phyloP scores from a whole-genome alignment of 169 alveolate species.

The Plasmodium vinckei region DNA sequence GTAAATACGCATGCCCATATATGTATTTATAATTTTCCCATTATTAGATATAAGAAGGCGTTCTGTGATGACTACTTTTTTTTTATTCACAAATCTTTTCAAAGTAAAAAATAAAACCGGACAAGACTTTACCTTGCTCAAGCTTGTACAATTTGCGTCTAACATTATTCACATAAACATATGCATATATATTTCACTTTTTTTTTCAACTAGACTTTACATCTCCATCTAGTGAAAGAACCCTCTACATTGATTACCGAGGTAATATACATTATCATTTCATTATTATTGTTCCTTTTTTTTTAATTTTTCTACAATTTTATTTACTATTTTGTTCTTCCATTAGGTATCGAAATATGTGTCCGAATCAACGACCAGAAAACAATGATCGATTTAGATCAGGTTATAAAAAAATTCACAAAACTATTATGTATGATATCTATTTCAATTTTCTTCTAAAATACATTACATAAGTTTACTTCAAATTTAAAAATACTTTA shows the following conservation, averaged over 20 bases:
- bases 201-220: conserved; percentile 11
- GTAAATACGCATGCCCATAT: not conserved
- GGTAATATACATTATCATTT: not conserved
- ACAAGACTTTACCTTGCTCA: not conserved
- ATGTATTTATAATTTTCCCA: not conserved
- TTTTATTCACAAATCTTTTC: conserved; percentile 67
- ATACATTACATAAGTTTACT: too few species aligned
- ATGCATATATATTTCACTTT: not conserved
- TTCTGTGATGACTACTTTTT: conserved; percentile 45
- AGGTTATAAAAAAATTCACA: conserved; percentile 15
- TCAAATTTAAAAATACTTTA: not conserved
- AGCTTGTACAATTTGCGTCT: too few species aligned
- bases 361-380: conserved; percentile 46
- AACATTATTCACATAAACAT: too few species aligned
- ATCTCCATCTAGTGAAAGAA: conserved; percentile 33
- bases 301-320: too few species aligned
- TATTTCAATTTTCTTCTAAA: not conserved
- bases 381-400: conserved; percentile 37
- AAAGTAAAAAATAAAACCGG: conserved; percentile 29
- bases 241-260: conserved; percentile 36
- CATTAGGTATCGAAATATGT: conserved; percentile 48
- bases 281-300: too few species aligned
- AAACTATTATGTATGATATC: not conserved
- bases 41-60: conserved; percentile 35
- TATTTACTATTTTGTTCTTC: conserved; percentile 12